Evolutionary conservation across 352 stramenopile genomes (phyloP), one percentile per base, ranked within the genome.

Genomic region (Phytophthora europaea): DNA sequence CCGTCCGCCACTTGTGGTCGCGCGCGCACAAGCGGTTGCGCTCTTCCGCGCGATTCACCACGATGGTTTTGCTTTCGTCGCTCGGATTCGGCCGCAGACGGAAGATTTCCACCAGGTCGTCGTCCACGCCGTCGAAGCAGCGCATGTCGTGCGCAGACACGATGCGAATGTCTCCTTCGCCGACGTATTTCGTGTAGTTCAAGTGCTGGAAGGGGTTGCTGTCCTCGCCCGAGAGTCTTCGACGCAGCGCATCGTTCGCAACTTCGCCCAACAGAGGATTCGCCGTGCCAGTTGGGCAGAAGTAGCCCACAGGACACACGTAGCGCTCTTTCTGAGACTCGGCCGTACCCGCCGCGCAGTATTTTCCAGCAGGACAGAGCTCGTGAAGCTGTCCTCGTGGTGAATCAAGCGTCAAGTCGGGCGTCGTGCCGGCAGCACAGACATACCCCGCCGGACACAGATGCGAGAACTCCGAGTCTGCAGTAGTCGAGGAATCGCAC

Each of bases 1-100:
- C 82, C 22, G 94, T 90, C n/a, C 84, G 76, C 87, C 96, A 99
- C 74, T 99, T 99, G 74, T 99, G 88, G 71, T 99, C 97, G 9
- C 98, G 83, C 0, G 85, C 95, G 67, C 97, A 99, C 20, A 77
- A 72, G 16, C 89, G 40, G 54, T 98, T 81, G 50, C 90, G 88
- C 56, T 94, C 81, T 6, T 94, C 84, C 0, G 91, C 90, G 1
- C 76, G 80, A 50, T 96, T 94, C 18, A 90, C 72, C 10, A 88
- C 79, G 7, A 87, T 31, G 8, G 62, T 58, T 0, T 65, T 62
- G 16, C 43, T 56, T 12, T 52, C 40, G 33, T 74, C 60, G 8
- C 53, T 53, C 0, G 64, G 34, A 23, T 73, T 66, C 9, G 52
- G 31, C 4, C 72, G 54, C 8, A 80, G 38, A 8, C 80, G 75